Evolutionary conservation across 129 eudicot species (phyloP).

Genomic region (Silybum marianum): DNA sequence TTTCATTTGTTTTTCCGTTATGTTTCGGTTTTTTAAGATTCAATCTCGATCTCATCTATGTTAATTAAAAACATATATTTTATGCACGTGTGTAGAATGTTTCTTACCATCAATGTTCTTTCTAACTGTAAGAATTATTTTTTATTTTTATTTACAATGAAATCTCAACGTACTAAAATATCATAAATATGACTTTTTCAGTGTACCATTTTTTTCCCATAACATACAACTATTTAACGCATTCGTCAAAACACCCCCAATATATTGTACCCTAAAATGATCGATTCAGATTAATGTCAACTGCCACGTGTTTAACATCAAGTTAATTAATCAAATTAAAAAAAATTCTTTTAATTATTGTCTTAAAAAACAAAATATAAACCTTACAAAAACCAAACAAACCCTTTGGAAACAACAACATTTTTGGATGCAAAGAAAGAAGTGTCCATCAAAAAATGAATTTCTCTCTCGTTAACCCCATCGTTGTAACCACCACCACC

Average conservation of each 20-base stretch:
- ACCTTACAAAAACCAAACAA: conserved; percentile 7
- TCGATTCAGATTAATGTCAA: neutral
- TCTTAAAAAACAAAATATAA: neutral
- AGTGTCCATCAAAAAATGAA: neutral
- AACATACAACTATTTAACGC: no score
- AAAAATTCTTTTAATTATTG: neutral
- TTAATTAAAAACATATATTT: no score
- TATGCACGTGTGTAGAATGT: neutral
- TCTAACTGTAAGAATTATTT: neutral
- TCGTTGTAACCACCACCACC: neutral
- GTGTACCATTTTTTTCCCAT: neutral
- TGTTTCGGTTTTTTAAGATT: no score
- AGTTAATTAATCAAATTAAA: neutral
- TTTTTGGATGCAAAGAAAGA: neutral
- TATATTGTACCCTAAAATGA: neutral
- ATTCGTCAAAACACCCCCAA: neutral
- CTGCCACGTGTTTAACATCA: conserved; percentile 5
- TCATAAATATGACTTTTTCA: neutral
- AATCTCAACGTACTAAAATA: neutral
- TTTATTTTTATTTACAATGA: neutral
- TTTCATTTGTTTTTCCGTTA: no score
- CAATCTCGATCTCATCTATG: no score
- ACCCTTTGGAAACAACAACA: neutral
- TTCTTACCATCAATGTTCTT: neutral
- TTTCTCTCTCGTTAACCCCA: neutral